phyloP scores from a whole-genome alignment of 768 basidiomycete species.

The Rhodotorula sphaerocarpa region DNA sequence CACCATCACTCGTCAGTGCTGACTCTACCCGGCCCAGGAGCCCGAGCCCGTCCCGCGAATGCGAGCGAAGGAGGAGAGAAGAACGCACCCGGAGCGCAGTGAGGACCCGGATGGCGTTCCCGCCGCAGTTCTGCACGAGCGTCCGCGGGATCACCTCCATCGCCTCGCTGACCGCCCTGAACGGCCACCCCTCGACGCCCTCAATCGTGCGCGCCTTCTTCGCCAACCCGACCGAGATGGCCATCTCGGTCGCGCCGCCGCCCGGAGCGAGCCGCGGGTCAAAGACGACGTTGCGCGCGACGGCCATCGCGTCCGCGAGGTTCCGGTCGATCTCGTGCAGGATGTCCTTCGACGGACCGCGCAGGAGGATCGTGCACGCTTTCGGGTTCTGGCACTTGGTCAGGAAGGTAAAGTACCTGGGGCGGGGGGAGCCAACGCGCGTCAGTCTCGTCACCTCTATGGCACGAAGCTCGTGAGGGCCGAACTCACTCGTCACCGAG shows the following conservation, averaged over 20 bases:
- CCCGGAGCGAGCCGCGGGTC: constrained; percentile 89
- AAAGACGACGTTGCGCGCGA: constrained; percentile 93
- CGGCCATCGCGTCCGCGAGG: constrained; percentile 92
- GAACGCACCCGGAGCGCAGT: constrained; percentile 77
- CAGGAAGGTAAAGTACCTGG: constrained; percentile 91
- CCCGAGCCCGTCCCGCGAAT: too few relatives aligned
- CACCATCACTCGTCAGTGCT: too few relatives aligned
- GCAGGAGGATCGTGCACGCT: constrained; percentile 94
- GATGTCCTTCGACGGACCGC: constrained; percentile 95
- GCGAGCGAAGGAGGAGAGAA: too few relatives aligned
- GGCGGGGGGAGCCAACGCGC: neutral
- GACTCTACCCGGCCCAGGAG: neutral
- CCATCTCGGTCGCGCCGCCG: constrained; percentile 98
- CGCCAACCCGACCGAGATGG: constrained; percentile 71
- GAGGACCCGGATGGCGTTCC: constrained; percentile 83
- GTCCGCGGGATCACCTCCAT: constrained; percentile 96
- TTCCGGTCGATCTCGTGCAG: constrained; percentile 97
- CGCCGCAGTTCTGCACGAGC: constrained; percentile 87
- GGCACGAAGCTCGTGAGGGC: too few relatives aligned
- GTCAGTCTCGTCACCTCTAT: too few relatives aligned
- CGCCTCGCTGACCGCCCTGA: constrained; percentile 84
- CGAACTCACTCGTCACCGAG: constrained; percentile 83
- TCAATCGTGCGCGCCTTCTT: constrained; percentile 68
- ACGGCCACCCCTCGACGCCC: constrained; percentile 86
- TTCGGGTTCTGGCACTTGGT: constrained; percentile 83